A percentile compares a stretch with the other conserved stretches of the same genome.
phyloP scores from a whole-genome alignment of 2,329 filamentous ascomycete species.

The Colletotrichum echinochloae region DNA sequence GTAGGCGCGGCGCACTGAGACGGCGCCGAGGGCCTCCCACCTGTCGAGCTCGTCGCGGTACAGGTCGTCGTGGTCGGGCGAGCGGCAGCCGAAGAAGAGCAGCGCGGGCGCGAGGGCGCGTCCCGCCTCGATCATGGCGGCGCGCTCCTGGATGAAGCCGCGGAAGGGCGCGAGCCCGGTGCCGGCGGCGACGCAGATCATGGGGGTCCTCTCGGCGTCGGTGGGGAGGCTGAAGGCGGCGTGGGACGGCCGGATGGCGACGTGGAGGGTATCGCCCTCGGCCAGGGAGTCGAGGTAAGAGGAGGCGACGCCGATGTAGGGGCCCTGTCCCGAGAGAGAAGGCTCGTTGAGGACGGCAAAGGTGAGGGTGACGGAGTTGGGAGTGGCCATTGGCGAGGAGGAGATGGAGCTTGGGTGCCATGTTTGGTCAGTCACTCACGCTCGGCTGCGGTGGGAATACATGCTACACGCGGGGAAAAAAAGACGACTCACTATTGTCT shows the following conservation, averaged over 20 bases:
- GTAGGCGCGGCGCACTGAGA: conserved; percentile 71
- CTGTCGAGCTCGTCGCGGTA: conserved; percentile 45
- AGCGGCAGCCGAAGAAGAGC: conserved; percentile 57
- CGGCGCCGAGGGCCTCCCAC: conserved; percentile 52
- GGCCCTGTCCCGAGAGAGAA: conserved; percentile 61
- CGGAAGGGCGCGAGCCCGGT: conserved; percentile 61
- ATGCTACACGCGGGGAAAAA: too few relatives aligned
- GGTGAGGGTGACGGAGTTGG: conserved; percentile 69
- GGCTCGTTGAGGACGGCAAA: conserved; percentile 70
- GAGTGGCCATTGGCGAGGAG: conserved; percentile 71
- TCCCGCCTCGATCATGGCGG: conserved; percentile 50
- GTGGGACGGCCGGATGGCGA: conserved; percentile 61
- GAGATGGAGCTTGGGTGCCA: conserved; percentile 69
- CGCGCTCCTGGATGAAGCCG: conserved; percentile 53
- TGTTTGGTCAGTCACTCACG: conserved; percentile 10
- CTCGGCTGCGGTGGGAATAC: neutral
- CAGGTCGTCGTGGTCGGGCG: conserved; percentile 50
- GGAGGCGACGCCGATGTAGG: conserved; percentile 70
- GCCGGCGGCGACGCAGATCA: conserved; percentile 64
- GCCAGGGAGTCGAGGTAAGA: conserved; percentile 67
- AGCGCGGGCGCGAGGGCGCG: conserved; percentile 52
- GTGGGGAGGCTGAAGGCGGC: conserved; percentile 57
- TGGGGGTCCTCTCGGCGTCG: conserved; percentile 53
- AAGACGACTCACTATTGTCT: conserved; percentile 48
- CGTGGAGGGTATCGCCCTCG: conserved; percentile 56